Conservation (phyloP, 768 basidiomycete species). For the Tubosaeta sp. region DNA sequence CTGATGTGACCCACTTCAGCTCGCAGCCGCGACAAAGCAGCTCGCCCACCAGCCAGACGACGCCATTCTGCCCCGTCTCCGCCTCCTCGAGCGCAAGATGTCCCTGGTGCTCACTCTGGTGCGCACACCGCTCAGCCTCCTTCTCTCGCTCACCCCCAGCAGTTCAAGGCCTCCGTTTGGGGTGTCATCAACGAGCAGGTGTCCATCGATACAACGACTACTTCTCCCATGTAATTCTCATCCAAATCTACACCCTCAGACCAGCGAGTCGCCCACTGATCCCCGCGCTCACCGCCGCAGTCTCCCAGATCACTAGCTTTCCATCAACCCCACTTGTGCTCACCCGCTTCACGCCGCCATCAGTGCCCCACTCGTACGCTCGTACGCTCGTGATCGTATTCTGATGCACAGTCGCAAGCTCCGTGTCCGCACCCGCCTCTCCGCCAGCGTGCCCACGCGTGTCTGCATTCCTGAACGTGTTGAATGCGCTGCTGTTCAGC, state of each 20-base stretch:
- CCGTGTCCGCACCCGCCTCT: slow-evolving; percentile 51
- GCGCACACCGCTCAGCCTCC: not conserved
- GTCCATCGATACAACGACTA: slow-evolving; percentile 11
- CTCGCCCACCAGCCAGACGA: slow-evolving; percentile 77
- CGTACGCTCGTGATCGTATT: slow-evolving; percentile 96
- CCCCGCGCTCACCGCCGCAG: slow-evolving; percentile 45
- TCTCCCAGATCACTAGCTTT: slow-evolving; percentile 86
- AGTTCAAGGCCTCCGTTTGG: slow-evolving; percentile 98
- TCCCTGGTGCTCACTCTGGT: slow-evolving; percentile 91
- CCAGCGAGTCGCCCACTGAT: slow-evolving; percentile 49
- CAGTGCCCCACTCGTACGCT: slow-evolving; percentile 54
- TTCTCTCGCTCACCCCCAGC: slow-evolving; percentile 5
- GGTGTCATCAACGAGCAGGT: slow-evolving; percentile 84
- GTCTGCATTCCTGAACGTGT: slow-evolving; percentile 90
- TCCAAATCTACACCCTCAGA: slow-evolving; percentile 36
- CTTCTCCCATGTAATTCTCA: slow-evolving; percentile 11
- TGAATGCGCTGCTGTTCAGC: slow-evolving; percentile 90
- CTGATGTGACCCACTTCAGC: slow-evolving; percentile 34
- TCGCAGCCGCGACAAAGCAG: slow-evolving; percentile 61
- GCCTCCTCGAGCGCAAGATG: slow-evolving; percentile 90
- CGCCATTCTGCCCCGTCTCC: slow-evolving; percentile 66
- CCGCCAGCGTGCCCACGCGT: slow-evolving; percentile 49
- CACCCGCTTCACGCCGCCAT: slow-evolving; percentile 63
- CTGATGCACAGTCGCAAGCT: slow-evolving; percentile 89
- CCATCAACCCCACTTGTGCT: slow-evolving; percentile 95